Percentiles rank a stretch among this genome's conserved stretches.
Evolutionary conservation across 2,329 filamentous ascomycete species (phyloP).

Genomic region (Arachnopeziza araneosa): DNA sequence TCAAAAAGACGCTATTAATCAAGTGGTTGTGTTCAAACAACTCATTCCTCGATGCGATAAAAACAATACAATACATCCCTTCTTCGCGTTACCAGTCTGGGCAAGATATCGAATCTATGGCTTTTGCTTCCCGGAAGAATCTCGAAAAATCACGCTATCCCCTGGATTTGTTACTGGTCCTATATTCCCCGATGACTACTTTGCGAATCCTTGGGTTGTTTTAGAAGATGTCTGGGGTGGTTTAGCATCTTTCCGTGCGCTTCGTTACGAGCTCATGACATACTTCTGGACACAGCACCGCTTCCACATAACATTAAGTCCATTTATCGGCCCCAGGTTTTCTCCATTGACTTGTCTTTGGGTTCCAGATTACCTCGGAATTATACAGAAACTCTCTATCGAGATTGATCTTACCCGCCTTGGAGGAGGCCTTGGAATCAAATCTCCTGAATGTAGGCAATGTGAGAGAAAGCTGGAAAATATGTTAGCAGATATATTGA

Average conservation of each 20-base stretch:
- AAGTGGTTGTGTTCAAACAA: not conserved
- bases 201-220: slow-evolving; percentile 23
- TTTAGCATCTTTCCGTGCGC: slow-evolving; percentile 12
- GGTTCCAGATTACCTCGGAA: slow-evolving; percentile 18
- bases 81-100: slow-evolving; percentile 16
- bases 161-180: slow-evolving; percentile 20
- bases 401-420: slow-evolving; percentile 30
- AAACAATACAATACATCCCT: not conserved
- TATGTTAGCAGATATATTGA: slow-evolving; percentile 9
- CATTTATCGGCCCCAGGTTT: slow-evolving; percentile 20
- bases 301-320: slow-evolving; percentile 28
- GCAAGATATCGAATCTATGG: slow-evolving; percentile 25
- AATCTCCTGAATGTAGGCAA: slow-evolving; percentile 10
- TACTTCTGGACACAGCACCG: slow-evolving; percentile 29
- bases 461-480: slow-evolving; percentile 16
- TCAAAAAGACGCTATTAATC: not conserved
- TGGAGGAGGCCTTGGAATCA: slow-evolving; percentile 16
- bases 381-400: slow-evolving; percentile 26
- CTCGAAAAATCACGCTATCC: slow-evolving; percentile 22
- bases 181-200: slow-evolving; percentile 21
- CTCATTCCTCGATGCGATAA: not conserved
- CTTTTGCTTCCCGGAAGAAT: slow-evolving; percentile 20
- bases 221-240: slow-evolving; percentile 21
- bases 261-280: slow-evolving; percentile 27
- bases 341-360: slow-evolving; percentile 26